Percentiles rank a stretch among this genome's conserved stretches.
These are phyloP conservation scores for Fistulifera pelliculosa DNA, from an alignment of 108 stramenopile species.

Conservation along the genomic window DNA sequence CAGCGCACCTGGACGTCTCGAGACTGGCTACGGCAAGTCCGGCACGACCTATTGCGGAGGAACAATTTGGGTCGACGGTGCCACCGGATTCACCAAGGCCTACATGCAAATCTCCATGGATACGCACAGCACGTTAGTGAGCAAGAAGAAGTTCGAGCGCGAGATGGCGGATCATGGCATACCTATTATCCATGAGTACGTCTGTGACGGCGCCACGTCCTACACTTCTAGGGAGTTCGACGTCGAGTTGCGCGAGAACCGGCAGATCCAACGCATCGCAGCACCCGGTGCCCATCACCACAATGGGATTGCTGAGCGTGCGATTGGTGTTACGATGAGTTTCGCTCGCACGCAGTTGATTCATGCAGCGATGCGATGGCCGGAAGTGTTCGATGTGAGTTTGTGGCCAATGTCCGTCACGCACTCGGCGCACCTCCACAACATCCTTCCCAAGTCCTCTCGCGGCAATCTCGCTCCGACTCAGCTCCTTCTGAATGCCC, in stretches of 20 bases:
- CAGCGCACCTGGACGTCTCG: constrained; percentile 12
- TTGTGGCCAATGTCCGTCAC: too few species aligned
- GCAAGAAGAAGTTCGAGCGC: constrained; percentile 2
- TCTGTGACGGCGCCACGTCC: too few species aligned
- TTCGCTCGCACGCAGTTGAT: too few species aligned
- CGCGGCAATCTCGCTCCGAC: constrained; percentile 1
- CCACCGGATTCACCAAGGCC: constrained; percentile 6
- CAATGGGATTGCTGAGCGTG: constrained; percentile 31
- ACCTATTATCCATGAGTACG: neutral
- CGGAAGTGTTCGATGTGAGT: too few species aligned
- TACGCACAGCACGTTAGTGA: constrained; percentile 1
- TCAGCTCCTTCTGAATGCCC: constrained; percentile 10
- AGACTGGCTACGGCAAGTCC: neutral
- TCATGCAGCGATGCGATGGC: too few species aligned
- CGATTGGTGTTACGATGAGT: too few species aligned
- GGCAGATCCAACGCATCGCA: neutral
- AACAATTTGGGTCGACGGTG: constrained; percentile 21
- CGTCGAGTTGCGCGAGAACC: neutral
- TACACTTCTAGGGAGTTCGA: neutral
- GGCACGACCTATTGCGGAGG: constrained; percentile 13
- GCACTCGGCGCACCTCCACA: constrained; percentile 24
- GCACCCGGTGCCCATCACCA: constrained; percentile 10
- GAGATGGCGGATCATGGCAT: neutral
- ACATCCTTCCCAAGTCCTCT: constrained; percentile 18
- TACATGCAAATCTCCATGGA: neutral